Evolutionary conservation across 306 rosid genomes (phyloP), one percentile per base, ranked within the genome.

Genomic region (cucumber (Cucumis sativus)): DNA sequence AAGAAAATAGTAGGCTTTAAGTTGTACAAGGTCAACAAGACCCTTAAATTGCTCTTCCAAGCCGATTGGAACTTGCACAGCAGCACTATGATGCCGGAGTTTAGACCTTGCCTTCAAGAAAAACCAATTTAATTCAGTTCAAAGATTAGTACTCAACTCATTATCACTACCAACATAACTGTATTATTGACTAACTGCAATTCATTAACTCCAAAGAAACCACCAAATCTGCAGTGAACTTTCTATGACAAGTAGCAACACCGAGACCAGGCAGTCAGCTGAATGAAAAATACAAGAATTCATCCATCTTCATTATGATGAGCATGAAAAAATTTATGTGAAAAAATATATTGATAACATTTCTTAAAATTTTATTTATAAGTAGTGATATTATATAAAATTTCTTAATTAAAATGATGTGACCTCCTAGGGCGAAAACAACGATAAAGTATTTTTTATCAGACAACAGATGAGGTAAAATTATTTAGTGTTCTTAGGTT

Each of bases 1-100:
- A 39, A 83, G 92, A 85, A 92, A 95, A 76, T 88, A 95, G 80
- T 82, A 85, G 47, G 99, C 99, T 84, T 92, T 95, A 69, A 84
- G 84, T 79, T 90, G 88, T 81, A 95, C 97, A 80, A 95, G 99
- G 83, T 95, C 99, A 79, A 95, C 15, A 25, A 95, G 97, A 80
- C 99, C 99, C 86, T 88, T 87, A 71, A 95, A 92, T 78, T 90
- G 86, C 7, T 92, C 99, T 87, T 95, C 99, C 84, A 95, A 88
- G 57, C 99, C 99, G 60, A 95, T 91, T 15, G 99, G 99, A 78
- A 95, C 93, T 88, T 95, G 99, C 67, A 95, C 41, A 40, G 97
- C 99, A 79, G 99, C 99, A 87, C 92, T 91, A 78, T 95, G 92
- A 87, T 95, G 99, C 69, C 97, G 93, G 72, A 95, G 99, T 86